phyloP scores from a whole-genome alignment of 2,329 filamentous ascomycete species.

The Alternaria rosae region DNA sequence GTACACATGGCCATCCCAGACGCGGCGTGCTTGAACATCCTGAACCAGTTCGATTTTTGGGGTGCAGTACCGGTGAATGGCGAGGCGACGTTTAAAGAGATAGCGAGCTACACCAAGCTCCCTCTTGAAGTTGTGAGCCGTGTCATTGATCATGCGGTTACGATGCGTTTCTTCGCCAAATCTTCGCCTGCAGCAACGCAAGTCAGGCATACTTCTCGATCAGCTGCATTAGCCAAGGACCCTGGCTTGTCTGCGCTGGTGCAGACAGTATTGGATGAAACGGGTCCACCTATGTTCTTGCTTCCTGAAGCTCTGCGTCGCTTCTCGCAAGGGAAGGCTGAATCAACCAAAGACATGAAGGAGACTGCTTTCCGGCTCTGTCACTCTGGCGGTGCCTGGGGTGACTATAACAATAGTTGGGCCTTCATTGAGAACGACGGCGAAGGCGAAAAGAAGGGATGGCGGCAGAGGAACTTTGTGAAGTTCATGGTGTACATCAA shows the following conservation, averaged over 20 bases:
- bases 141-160: slow-evolving; percentile 46
- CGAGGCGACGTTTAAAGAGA: slow-evolving; percentile 49
- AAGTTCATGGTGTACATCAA: slow-evolving; percentile 46
- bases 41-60: slow-evolving; percentile 64
- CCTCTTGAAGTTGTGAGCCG: slow-evolving; percentile 40
- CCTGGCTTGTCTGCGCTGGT: slow-evolving; percentile 36
- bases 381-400: slow-evolving; percentile 36
- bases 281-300: slow-evolving; percentile 37
- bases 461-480: slow-evolving; percentile 40
- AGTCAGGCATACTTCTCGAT: slow-evolving; percentile 39
- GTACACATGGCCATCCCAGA: slow-evolving; percentile 53
- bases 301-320: slow-evolving; percentile 38
- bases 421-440: slow-evolving; percentile 45
- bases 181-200: slow-evolving; percentile 16
- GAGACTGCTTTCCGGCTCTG: slow-evolving; percentile 41
- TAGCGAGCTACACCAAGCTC: slow-evolving; percentile 36
- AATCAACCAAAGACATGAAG: slow-evolving; percentile 30
- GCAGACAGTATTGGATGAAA: slow-evolving; percentile 34
- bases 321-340: slow-evolving; percentile 34
- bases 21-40: slow-evolving; percentile 54
- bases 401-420: slow-evolving; percentile 33
- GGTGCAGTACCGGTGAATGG: slow-evolving; percentile 58
- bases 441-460: slow-evolving; percentile 39
- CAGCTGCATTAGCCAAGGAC: slow-evolving; percentile 36
- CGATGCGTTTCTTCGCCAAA: slow-evolving; percentile 47